These are phyloP conservation scores for Penicillium waksmanii DNA, from an alignment of 495 filamentous ascomycete species.

Conservation along the genomic window DNA sequence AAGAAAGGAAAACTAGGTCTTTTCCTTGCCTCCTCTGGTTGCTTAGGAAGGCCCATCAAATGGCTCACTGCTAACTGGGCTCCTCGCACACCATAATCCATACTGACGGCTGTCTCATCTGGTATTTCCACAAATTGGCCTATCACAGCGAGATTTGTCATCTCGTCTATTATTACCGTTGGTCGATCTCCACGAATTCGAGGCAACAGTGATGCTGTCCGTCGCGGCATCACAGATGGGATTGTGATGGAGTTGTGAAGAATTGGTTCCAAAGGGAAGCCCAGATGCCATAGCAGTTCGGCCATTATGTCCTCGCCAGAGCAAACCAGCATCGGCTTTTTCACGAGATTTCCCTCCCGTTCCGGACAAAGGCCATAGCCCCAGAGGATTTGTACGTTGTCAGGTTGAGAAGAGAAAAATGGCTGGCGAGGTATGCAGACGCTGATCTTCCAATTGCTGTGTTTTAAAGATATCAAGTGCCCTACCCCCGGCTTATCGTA, in stretches of 20 bases:
- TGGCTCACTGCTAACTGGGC: conserved; percentile 45
- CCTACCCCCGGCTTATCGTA: not conserved
- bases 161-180: conserved; percentile 37
- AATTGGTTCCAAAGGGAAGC: conserved; percentile 24
- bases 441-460: not conserved
- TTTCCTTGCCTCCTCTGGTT: not conserved
- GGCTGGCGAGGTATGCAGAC: conserved; percentile 32
- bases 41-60: conserved; percentile 25
- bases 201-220: not conserved
- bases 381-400: conserved; percentile 38
- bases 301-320: conserved; percentile 45
- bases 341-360: conserved; percentile 36
- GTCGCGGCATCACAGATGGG: conserved; percentile 40
- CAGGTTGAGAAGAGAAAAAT: conserved; percentile 39
- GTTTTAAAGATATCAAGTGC: not conserved
- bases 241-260: conserved; percentile 31
- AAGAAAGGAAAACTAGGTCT: conserved; percentile 1
- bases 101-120: conserved; percentile 41
- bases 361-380: conserved; percentile 45
- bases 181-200: no score
- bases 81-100: conserved; percentile 47
- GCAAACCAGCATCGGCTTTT: conserved; percentile 46
- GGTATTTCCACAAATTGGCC: conserved; percentile 50
- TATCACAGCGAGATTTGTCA: conserved; percentile 43
- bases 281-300: conserved; percentile 42